Conservation (phyloP, 2,329 filamentous ascomycete species). For the Neospermospora avenae region DNA sequence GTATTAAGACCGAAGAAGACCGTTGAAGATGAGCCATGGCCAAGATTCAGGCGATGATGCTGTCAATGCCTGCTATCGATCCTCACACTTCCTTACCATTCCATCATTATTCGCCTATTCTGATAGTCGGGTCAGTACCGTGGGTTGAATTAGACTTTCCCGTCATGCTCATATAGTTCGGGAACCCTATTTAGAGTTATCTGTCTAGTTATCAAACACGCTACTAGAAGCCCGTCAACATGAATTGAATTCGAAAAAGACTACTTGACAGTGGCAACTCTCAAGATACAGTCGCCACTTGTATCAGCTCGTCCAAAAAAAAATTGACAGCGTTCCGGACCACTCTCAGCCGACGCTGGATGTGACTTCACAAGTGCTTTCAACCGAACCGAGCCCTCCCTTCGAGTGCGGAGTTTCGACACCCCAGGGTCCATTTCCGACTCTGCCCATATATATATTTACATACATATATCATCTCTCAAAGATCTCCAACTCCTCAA, state of each 20-base stretch:
- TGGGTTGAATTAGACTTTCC: too few species aligned
- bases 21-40: neutral
- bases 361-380: neutral
- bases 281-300: too few species aligned
- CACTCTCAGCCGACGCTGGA: neutral
- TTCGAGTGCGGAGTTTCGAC: neutral
- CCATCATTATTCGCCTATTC: too few species aligned
- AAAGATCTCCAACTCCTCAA: neutral
- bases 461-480: too few species aligned
- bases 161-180: too few species aligned
- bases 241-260: too few species aligned
- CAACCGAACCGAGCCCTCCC: neutral
- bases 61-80: neutral
- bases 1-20: neutral
- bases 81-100: neutral
- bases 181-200: too few species aligned
- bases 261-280: too few species aligned
- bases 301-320: neutral
- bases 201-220: too few species aligned
- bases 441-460: too few species aligned
- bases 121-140: too few species aligned
- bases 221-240: too few species aligned
- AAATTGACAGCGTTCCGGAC: neutral
- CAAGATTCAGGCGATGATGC: neutral
- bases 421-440: neutral